Base-by-base conservation (phyloP, 495 filamentous ascomycete species). In the Acidomyces sp. region DNA sequence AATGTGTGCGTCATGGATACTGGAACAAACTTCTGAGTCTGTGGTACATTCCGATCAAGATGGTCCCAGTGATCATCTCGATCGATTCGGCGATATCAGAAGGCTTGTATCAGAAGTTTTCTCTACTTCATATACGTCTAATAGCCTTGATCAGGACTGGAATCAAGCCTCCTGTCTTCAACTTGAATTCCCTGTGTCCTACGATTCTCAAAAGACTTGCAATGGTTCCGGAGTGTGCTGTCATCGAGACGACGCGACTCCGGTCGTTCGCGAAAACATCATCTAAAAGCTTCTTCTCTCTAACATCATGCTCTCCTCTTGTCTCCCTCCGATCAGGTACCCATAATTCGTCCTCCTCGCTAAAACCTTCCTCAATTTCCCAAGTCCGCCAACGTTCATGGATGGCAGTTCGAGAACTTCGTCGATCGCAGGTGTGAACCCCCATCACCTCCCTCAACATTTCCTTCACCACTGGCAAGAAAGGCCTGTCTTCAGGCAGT, bases 121-220 rank as follows among this genome's bases (percentile, higher is more conserved):
- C n/a, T n/a, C n/a, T n/a, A n/a, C n/a, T n/a, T 28, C 58, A 52
- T 21, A 30, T 19, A 12, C 37, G 36, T 43, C 21, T 53, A 40
- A 59, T 51, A 24, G 59, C 60, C 42, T 43, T 55, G 5, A 62
- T 49, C n/a, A 63, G 41, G 10, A 60, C 49, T 19, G 57, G 55
- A 36, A 63, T 56, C 28, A 62, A 45, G 3, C 34, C 57, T 4
- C 60, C 60, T 0, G 60, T 61, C 42, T 41, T 30, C 36, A 63
- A 36, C 9, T 6, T 36, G 26, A 54, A 63, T n/a, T 38, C n/a
- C 32, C 55, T 20, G 39, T 63, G 60, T 5, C 51, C 46, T 19
- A 57, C 22, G 9, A 52, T 59, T 22, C 53, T 29, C 40, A 63
- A 30, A 11, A 59, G 25, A 18, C 44, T 49, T 7, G 44, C 43